Conservation (phyloP, 768 basidiomycete genomes). For the Strobilomyces echinocephalus region DNA sequence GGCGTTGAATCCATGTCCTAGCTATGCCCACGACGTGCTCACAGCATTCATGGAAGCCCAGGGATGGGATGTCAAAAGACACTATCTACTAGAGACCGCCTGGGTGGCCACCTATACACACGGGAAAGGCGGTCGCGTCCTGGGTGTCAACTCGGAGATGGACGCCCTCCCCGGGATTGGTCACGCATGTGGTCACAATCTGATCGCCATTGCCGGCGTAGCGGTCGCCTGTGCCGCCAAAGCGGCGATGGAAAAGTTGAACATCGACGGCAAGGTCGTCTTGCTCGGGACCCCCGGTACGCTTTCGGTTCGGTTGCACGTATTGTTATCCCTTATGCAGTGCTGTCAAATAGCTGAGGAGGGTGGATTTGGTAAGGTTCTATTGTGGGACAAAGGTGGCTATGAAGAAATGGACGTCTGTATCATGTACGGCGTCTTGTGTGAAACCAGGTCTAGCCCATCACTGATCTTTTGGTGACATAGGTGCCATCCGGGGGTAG, state of each 20-base stretch:
- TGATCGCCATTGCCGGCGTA: slow-evolving; percentile 74
- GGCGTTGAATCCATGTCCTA: too few relatives aligned
- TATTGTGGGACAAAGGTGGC: slow-evolving; percentile 63
- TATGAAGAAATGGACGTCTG: slow-evolving; percentile 77
- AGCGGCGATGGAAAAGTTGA: slow-evolving; percentile 52
- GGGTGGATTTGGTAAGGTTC: slow-evolving; percentile 68
- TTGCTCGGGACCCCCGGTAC: slow-evolving; percentile 76
- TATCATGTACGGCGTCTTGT: slow-evolving; percentile 49
- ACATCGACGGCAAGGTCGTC: slow-evolving; percentile 52
- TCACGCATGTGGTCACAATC: slow-evolving; percentile 79
- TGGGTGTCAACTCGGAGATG: slow-evolving; percentile 63
- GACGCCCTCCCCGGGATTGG: slow-evolving; percentile 37
- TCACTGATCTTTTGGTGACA: neutral
- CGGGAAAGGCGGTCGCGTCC: slow-evolving; percentile 61
- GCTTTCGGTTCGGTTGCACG: neutral
- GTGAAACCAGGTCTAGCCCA: neutral
- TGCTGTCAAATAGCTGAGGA: slow-evolving; percentile 56
- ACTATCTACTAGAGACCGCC: slow-evolving; percentile 57
- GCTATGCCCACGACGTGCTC: slow-evolving; percentile 29
- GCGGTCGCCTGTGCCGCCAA: slow-evolving; percentile 31
- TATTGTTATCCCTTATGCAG: neutral
- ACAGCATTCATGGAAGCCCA: slow-evolving; percentile 62
- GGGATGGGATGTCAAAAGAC: slow-evolving; percentile 58
- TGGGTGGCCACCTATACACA: slow-evolving; percentile 46
- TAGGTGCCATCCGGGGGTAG: slow-evolving; percentile 84